A percentile compares a stretch with the other conserved stretches of the same genome.
Conservation (phyloP, 208 protist species). For the Acanthamoeba triangularis region DNA sequence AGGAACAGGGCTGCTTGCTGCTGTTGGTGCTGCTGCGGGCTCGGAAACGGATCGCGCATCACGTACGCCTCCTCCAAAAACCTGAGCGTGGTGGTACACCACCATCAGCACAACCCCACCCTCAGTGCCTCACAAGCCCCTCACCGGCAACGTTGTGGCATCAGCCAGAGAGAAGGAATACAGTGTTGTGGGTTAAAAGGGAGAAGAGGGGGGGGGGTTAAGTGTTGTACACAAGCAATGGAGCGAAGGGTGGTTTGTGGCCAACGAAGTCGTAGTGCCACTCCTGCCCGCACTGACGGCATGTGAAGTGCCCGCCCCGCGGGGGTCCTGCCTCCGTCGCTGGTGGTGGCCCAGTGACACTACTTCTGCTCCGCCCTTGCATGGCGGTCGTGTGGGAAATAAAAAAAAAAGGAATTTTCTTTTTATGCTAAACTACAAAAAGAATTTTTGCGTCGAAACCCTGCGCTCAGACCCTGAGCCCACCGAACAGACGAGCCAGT, state of each 20-base stretch:
- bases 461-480: too few species aligned
- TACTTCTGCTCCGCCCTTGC: too few species aligned
- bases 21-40: neutral
- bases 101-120: neutral
- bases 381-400: too few species aligned
- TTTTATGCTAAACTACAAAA: too few species aligned
- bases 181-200: neutral
- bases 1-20: conserved; percentile 32
- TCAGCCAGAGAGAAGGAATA: neutral
- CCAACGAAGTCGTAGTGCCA: conserved; percentile 67
- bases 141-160: too few species aligned
- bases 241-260: conserved; percentile 37
- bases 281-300: conserved; percentile 21
- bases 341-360: neutral
- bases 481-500: too few species aligned
- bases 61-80: conserved; percentile 74
- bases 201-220: too few species aligned
- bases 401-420: too few species aligned
- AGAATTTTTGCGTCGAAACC: too few species aligned
- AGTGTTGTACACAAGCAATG: conserved; percentile 29
- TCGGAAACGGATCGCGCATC: conserved; percentile 56
- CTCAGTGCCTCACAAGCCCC: too few species aligned
- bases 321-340: neutral
- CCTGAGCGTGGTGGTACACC: neutral
- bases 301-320: conserved; percentile 10